Evolutionary conservation across 345 rosid species (phyloP), one percentile per base, ranked within the genome.

Genomic region (Ailanthus altissimus): DNA sequence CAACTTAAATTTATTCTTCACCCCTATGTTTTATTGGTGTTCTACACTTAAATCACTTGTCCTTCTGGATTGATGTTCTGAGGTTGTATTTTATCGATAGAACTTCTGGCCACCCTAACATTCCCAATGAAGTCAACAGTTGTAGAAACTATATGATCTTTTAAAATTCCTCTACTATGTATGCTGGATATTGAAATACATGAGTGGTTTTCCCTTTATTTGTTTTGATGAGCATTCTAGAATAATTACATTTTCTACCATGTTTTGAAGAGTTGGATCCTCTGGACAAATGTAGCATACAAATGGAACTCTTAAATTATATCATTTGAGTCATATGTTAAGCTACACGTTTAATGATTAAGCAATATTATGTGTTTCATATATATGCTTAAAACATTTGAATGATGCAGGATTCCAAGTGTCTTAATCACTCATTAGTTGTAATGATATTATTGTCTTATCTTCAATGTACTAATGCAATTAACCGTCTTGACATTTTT

Each of bases 401-500:
- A n/a, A 46, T 67, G 67, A 54, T 58, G 53, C 56, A 67, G 54
- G 47, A 65, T 23, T 38, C 26, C 3, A n/a, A 32, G 6, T 7
- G 18, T 6, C 43, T 75, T 15, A 16, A 18, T 69, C 43, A 8
- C 6, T 0, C 43, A 18, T 69, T 50, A 15, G 60, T 36, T 28
- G 38, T 8, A 47, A 28, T 51, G 43, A 11, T 28, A 26, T 23
- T 70, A 11, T 36, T 53, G 26, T 70, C 16, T 32, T 50, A 5
- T 47, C 43, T 7, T 60, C 57, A 45, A 45, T 18, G 16, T 43
- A 49, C 32, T 6, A 15, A 12, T 46, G 2, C 7, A 21, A 38
- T 70, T 70, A 49, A 79, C 75, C 14, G 40, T 68, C 50, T 60
- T 14, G 20, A 58, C 49, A 26, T 36, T 62, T 69, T 50, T 25